Base-by-base conservation (phyloP, 345 rosid genomes). In the Luvunga scandens region DNA sequence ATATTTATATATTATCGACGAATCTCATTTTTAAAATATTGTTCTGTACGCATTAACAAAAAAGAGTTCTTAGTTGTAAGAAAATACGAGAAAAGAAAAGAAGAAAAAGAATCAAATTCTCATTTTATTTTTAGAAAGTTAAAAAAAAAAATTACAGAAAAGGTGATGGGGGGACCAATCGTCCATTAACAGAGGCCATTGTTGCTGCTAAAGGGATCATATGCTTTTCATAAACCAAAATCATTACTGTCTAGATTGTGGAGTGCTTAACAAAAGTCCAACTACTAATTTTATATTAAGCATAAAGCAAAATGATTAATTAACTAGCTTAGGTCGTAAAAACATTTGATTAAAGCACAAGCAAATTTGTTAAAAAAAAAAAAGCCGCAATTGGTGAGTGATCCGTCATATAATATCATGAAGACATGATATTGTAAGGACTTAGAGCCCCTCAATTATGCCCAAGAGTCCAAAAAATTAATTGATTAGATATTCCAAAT, bases 201-300 rank as follows among this genome's bases (percentile, higher is more conserved):
- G 78, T 83, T 72, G 79, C 63, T 65, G 31, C n/a, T 60, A 66
- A 84, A 76, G 87, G 88, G 85, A 86, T 84, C 80, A 33, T 67
- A 77, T 85, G 84, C 83, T 79, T 79, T n/a, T 73, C 85, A 34
- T 7, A 31, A 78, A 39, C 73, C 72, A 38, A 83, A 83, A 86
- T 76, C 61, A 86, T 86, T 83, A 18, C 80, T 63, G 84, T 83
- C 80, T 84, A 42, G 22, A 75, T 79, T 81, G 86, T 84, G 82
- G 85, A 80, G 59, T 72, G 81, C 82, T 81, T 57, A 28, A 79
- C 76, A 72, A 76, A 70, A 75, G 68, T 69, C 75, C 77, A 63
- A 72, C 75, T 27, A 34, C 62, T 66, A 31, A 33, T 66, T 8
- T 13, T 65, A 31, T 65, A 16, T 66, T 18, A 8, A 33, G 21